Evolutionary conservation across 2,329 filamentous ascomycete species (phyloP).

Genomic region (Coniosporium uncinatum): DNA sequence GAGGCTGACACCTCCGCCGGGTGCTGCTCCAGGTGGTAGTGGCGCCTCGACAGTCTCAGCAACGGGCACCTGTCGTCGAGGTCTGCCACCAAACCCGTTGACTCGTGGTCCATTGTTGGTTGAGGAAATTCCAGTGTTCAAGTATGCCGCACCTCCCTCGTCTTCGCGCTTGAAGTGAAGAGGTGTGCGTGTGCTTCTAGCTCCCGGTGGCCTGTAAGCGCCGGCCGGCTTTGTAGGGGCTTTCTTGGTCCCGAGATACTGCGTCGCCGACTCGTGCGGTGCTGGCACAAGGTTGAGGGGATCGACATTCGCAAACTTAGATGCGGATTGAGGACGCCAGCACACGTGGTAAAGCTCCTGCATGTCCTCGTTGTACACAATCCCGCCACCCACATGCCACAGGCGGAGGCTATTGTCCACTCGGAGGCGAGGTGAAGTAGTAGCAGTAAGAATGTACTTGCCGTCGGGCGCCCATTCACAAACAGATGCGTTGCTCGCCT

Average conservation of each 20-base stretch:
- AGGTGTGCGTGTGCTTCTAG: constrained; percentile 82
- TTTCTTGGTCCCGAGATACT: constrained; percentile 82
- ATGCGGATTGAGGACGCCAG: constrained; percentile 74
- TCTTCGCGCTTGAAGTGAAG: constrained; percentile 97
- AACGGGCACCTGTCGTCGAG: constrained; percentile 74
- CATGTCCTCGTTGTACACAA: constrained; percentile 97
- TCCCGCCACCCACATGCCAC: constrained; percentile 82
- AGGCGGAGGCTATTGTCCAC: constrained; percentile 96
- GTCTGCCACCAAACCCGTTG: constrained; percentile 41
- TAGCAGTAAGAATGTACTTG: constrained; percentile 94
- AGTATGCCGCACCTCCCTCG: constrained; percentile 86
- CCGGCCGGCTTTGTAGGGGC: constrained; percentile 96
- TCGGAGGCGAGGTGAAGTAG: constrained; percentile 87
- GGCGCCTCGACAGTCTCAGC: constrained; percentile 66
- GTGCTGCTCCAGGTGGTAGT: constrained; percentile 62
- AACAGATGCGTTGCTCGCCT: constrained; percentile 92
- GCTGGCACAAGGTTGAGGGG: constrained; percentile 69
- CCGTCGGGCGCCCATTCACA: constrained; percentile 98
- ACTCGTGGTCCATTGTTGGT: constrained; percentile 24
- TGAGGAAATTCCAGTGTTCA: constrained; percentile 69
- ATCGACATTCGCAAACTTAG: constrained; percentile 58
- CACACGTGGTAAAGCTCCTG: constrained; percentile 82
- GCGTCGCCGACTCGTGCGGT: constrained; percentile 77
- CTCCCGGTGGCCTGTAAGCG: constrained; percentile 92
- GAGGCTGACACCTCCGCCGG: constrained; percentile 60